A percentile compares a stretch with the other conserved stretches of the same genome.
phyloP scores from a whole-genome alignment of 768 basidiomycete species.

The Mycena leptocephala region DNA sequence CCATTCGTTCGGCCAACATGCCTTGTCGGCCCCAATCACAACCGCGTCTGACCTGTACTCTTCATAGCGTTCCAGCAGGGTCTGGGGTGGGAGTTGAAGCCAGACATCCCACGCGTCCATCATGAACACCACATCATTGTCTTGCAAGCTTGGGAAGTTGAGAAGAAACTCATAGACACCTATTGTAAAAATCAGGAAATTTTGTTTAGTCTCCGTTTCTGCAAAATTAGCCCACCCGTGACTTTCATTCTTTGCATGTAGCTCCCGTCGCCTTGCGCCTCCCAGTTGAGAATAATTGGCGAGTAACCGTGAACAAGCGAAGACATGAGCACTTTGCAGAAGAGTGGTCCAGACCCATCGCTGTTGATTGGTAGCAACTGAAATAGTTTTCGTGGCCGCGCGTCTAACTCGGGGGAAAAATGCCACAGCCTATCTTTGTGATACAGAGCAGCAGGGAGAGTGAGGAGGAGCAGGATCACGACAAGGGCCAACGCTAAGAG shows the following conservation, averaged over 20 bases:
- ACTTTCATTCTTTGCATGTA: conserved; percentile 34
- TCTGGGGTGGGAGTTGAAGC: conserved; percentile 28
- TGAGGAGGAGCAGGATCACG: background rate
- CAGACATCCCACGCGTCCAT: conserved; percentile 33
- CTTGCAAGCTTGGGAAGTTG: background rate
- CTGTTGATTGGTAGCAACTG: conserved; percentile 12
- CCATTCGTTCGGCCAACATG: conserved; percentile 31
- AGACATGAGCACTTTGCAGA: conserved; percentile 32
- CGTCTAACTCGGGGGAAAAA: background rate
- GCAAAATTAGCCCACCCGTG: background rate
- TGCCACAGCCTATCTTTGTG: background rate
- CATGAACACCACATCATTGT: conserved; percentile 34
- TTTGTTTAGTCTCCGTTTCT: background rate
- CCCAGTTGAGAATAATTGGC: conserved; percentile 33
- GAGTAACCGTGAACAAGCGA: conserved; percentile 28
- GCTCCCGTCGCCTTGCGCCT: conserved; percentile 20
- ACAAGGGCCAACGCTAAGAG: background rate
- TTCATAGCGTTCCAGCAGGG: conserved; percentile 18
- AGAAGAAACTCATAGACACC: conserved; percentile 25
- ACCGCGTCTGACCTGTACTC: conserved; percentile 14
- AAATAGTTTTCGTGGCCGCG: background rate
- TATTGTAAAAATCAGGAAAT: background rate
- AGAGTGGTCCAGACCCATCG: background rate
- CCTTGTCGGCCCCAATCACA: conserved; percentile 27
- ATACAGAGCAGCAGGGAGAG: background rate